Percentiles rank a stretch among this genome's conserved stretches.
These are phyloP conservation scores for Coprinopsis sp. DNA, from an alignment of 768 basidiomycete species.

Conservation along the genomic window DNA sequence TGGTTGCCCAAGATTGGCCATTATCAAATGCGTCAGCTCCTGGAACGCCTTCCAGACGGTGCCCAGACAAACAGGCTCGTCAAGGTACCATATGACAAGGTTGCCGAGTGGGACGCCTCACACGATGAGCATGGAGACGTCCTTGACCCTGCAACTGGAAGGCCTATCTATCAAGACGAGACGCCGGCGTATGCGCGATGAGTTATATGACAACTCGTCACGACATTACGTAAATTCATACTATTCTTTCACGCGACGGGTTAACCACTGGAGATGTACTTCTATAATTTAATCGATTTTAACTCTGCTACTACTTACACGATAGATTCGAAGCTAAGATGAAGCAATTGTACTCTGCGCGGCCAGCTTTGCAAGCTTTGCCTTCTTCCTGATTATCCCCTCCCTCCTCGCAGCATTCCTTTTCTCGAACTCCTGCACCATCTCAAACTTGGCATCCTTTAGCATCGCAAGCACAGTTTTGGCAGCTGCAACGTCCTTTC, in stretches of 20 bases:
- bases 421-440: conserved; percentile 27
- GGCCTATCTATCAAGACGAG: neutral
- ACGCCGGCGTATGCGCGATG: too few relatives aligned
- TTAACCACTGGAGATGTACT: too few relatives aligned
- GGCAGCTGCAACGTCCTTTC: conserved; percentile 52
- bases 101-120: conserved; percentile 32
- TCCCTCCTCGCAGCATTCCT: conserved; percentile 25
- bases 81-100: conserved; percentile 25
- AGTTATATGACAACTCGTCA: too few relatives aligned
- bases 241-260: too few relatives aligned
- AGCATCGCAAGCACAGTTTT: conserved; percentile 51
- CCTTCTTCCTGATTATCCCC: conserved; percentile 29
- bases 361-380: conserved; percentile 2
- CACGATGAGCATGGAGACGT: conserved; percentile 30
- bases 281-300: neutral
- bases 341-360: neutral
- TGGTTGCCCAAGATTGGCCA: conserved; percentile 38
- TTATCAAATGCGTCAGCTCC: conserved; percentile 42
- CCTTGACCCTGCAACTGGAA: conserved; percentile 14
- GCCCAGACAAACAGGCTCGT: conserved; percentile 27
- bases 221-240: too few relatives aligned
- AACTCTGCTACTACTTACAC: neutral
- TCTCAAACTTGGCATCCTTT: conserved; percentile 35
- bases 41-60: conserved; percentile 35
- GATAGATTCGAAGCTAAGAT: neutral